Percentiles rank a stretch among this genome's conserved stretches.
These are phyloP conservation scores for Rhizomucor pusillus DNA, from an alignment of 371 early-diverging fungal genomes.

Conservation along the genomic window DNA sequence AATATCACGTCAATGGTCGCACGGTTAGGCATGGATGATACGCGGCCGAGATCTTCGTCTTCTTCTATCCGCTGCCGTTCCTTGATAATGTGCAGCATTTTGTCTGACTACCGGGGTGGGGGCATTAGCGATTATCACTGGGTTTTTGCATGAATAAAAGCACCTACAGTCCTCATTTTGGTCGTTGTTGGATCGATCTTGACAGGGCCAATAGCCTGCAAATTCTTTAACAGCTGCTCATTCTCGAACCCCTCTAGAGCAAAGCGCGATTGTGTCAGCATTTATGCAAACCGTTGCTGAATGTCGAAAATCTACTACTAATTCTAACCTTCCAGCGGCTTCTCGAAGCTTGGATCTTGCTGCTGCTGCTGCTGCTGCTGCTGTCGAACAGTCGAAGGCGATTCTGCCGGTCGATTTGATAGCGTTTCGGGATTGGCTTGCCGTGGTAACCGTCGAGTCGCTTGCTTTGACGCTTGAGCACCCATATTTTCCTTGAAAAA, in stretches of 20 bases:
- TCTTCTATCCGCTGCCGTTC: slow-evolving; percentile 30
- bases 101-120: slow-evolving; percentile 30
- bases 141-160: background rate
- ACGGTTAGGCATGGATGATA: slow-evolving; percentile 6
- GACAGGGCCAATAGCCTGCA: slow-evolving; percentile 34
- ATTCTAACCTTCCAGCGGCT: background rate
- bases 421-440: slow-evolving; percentile 29
- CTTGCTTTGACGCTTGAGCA: slow-evolving; percentile 41
- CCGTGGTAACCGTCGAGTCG: slow-evolving; percentile 35
- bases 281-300: slow-evolving; percentile 5
- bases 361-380: slow-evolving; percentile 1
- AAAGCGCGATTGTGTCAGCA: slow-evolving; percentile 21
- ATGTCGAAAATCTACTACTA: background rate
- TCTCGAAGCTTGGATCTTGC: background rate
- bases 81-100: slow-evolving; percentile 39
- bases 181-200: slow-evolving; percentile 32
- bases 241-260: slow-evolving; percentile 30
- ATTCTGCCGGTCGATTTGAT: slow-evolving; percentile 23
- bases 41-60: slow-evolving; percentile 16
- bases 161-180: slow-evolving; percentile 31
- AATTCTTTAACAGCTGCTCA: slow-evolving; percentile 34
- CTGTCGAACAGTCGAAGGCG: slow-evolving; percentile 24
- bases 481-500: slow-evolving; percentile 24
- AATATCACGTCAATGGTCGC: slow-evolving; percentile 29
- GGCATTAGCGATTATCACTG: background rate